phyloP scores from a whole-genome alignment of 495 filamentous ascomycete genomes.

The Xylaria palmicola region DNA sequence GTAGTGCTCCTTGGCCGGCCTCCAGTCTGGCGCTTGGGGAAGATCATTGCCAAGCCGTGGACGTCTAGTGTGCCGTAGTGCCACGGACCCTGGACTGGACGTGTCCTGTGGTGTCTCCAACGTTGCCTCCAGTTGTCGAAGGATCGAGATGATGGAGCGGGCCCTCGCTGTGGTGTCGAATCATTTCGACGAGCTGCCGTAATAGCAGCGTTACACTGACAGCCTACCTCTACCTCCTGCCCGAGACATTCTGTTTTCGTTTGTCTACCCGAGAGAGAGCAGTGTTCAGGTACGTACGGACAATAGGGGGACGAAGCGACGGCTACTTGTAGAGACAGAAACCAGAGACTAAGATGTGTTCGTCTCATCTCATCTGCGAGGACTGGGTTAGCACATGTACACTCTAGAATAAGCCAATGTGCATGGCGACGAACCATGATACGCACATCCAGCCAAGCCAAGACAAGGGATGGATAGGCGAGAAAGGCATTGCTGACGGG shows the following conservation, averaged over 20 bases:
- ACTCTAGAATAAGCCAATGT: too few relatives aligned
- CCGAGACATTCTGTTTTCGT: constrained; percentile 1
- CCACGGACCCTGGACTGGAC: constrained; percentile 5
- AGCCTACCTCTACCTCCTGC: too few relatives aligned
- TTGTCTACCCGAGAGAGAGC: too few relatives aligned
- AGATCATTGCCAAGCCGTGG: constrained; percentile 7
- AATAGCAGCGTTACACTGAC: too few relatives aligned
- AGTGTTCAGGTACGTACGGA: too few relatives aligned
- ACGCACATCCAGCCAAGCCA: neutral
- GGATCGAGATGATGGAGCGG: constrained; percentile 5
- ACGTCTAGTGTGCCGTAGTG: neutral
- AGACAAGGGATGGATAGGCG: neutral
- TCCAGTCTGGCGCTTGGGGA: neutral
- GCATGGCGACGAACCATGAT: too few relatives aligned
- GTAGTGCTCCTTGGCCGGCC: neutral
- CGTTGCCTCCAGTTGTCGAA: neutral
- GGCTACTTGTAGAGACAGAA: too few relatives aligned
- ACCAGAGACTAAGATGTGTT: too few relatives aligned
- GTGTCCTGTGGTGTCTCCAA: too few relatives aligned
- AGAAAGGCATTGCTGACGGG: constrained; percentile 2
- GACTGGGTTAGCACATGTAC: too few relatives aligned
- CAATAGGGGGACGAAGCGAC: too few relatives aligned
- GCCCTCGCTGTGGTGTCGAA: neutral
- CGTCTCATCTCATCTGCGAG: too few relatives aligned
- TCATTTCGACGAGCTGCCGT: constrained; percentile 8